Base-by-base conservation (phyloP, 164 flowering plant genomes). In the Macadamia tetraphylla region DNA sequence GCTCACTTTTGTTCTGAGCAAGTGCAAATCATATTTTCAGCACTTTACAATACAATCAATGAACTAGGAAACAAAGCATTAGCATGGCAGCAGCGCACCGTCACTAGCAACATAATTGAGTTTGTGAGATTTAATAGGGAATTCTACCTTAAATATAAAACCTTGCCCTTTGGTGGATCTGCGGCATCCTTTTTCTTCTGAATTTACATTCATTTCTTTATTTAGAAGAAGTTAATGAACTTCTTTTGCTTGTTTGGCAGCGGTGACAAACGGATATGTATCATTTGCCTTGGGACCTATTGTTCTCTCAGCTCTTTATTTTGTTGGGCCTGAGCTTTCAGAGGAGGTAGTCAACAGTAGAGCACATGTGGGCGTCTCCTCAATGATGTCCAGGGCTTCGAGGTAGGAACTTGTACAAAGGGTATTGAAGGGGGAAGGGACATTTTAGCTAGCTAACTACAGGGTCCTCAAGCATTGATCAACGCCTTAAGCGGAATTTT, bases 361-460 rank as follows among this genome's bases (percentile, higher is more conserved):
- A 81, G 88, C 77, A 86, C 85, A 58, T 74, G 81, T 52, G 96
- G 96, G 29, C 91, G 96, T 13, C 91, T 89, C 62, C 87, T 84
- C 31, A 89, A 89, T 70, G 96, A 89, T 70, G 68, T 83, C 59
- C 82, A 74, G 9, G 60, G 81, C 60, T 83, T 74, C 53, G 74
- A 89, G 88, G 95, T 87, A 73, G 1, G 1, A 49, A 7, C 23
- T 23, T 23, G 23, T 23, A 23, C 23, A 23, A 23, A 23, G 23
- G 23, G 23, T 23, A 23, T 23, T 23, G 23, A 23, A 23, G 23
- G 23, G 23, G 23, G 23, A 23, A 23, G 23, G 23, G 23, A 23
- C 23, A 23, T 23, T 23, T 23, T 23, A 23, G 23, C 23, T 23
- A 23, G 23, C 23, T 23, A 23, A 23, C 23, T 5, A 2, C 3